A percentile compares a stretch with the other conserved stretches of the same genome.
These are phyloP conservation scores for Botrytis elliptica DNA, from an alignment of 2,329 filamentous ascomycete genomes.

Conservation along the genomic window DNA sequence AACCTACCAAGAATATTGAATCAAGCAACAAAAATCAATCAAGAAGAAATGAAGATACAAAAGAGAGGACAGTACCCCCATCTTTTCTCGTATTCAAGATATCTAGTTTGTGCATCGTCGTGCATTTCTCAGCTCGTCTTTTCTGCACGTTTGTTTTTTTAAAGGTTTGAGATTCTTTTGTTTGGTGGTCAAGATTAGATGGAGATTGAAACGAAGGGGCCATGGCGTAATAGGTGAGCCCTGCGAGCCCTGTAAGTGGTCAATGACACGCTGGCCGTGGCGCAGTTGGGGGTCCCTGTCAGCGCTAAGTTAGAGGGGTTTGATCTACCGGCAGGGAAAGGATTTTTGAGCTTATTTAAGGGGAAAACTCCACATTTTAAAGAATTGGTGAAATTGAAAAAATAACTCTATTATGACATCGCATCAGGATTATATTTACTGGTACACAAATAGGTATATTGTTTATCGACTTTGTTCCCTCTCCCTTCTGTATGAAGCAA, in stretches of 20 bases:
- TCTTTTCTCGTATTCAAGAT: not conserved
- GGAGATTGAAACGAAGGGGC: not conserved
- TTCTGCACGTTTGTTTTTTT: conserved; percentile 12
- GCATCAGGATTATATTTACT: not conserved
- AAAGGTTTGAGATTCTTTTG: not conserved
- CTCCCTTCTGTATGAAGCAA: not conserved
- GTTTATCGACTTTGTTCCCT: rapidly evolving
- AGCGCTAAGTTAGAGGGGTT: not conserved
- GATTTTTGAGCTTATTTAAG: not conserved
- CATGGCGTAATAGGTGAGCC: not conserved
- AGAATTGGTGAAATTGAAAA: not conserved
- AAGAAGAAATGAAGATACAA: not conserved
- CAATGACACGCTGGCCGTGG: not conserved
- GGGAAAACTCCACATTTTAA: not conserved
- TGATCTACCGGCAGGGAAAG: not conserved
- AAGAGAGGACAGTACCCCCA: not conserved
- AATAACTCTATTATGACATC: conserved; percentile 10
- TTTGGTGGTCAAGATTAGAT: not conserved
- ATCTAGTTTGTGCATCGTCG: not conserved
- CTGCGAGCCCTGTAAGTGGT: not conserved
- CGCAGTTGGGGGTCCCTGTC: not conserved
- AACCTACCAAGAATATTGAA: not conserved
- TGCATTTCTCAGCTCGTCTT: not conserved
- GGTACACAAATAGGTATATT: rapidly evolving
- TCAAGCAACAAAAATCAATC: not conserved